These are phyloP conservation scores for Fonsecaea erecta DNA, from an alignment of 2,329 filamentous ascomycete genomes.

Conservation along the genomic window DNA sequence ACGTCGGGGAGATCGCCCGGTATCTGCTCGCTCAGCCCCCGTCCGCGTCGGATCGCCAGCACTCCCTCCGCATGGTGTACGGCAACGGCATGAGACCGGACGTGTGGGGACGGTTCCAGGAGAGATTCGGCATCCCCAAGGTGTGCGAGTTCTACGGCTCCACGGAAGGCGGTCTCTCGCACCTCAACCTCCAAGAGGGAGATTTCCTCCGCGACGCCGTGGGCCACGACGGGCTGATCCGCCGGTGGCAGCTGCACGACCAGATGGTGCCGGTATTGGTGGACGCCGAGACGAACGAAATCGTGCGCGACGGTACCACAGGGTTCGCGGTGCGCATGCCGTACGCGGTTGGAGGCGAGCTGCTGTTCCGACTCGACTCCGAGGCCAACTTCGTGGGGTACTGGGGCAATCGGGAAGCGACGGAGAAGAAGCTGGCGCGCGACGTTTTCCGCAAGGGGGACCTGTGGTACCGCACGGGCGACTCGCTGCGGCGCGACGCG, in stretches of 20 bases:
- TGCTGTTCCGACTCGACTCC: constrained; percentile 69
- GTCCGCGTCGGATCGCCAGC: constrained; percentile 49
- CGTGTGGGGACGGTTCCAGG: constrained; percentile 53
- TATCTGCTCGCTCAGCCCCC: constrained; percentile 52
- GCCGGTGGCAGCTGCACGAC: constrained; percentile 58
- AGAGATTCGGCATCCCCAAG: constrained; percentile 47
- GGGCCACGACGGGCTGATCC: constrained; percentile 70
- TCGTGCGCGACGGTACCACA: constrained; percentile 67
- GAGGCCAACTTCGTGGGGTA: constrained; percentile 76
- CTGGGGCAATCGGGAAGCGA: constrained; percentile 72
- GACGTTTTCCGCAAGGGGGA: constrained; percentile 76
- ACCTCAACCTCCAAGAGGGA: constrained; percentile 64
- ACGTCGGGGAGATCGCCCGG: constrained; percentile 55
- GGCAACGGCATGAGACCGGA: constrained; percentile 55
- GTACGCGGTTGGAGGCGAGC: constrained; percentile 73
- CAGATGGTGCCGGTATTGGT: constrained; percentile 68
- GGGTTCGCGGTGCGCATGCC: constrained; percentile 67
- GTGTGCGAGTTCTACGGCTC: constrained; percentile 78
- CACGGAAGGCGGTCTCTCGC: constrained; percentile 69
- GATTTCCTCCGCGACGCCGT: constrained; percentile 68
- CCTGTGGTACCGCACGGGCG: constrained; percentile 80
- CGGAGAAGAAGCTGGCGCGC: constrained; percentile 72
- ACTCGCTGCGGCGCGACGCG: constrained; percentile 71
- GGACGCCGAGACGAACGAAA: constrained; percentile 68
- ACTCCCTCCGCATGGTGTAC: constrained; percentile 49